Percentiles rank a stretch among this genome's conserved stretches.
Evolutionary conservation across 495 filamentous ascomycete genomes (phyloP).

Genomic region (Pyrenula massariospora): DNA sequence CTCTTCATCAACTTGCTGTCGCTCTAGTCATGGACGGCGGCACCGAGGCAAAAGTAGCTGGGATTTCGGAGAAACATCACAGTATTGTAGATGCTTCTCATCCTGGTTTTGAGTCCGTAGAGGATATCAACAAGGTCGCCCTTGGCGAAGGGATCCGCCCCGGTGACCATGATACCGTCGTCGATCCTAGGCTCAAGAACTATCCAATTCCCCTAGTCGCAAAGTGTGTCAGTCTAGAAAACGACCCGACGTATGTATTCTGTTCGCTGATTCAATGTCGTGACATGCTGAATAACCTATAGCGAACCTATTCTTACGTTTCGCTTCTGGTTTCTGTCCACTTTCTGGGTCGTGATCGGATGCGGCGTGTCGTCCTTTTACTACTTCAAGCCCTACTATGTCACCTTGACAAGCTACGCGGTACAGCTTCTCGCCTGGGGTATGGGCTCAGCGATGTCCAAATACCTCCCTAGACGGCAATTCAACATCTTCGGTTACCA

Average conservation of each 20-base stretch:
- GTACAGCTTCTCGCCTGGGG: slow-evolving; percentile 3
- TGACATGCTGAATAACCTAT: background rate
- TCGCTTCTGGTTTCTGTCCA: slow-evolving; percentile 6
- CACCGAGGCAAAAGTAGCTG: background rate
- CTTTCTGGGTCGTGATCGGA: slow-evolving; percentile 23
- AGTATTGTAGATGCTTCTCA: background rate
- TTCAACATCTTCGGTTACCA: background rate
- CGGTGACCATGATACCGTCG: background rate
- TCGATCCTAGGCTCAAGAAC: background rate
- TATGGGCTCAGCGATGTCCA: background rate
- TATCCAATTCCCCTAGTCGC: background rate
- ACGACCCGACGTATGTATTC: background rate
- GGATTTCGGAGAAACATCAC: background rate
- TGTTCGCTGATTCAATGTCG: background rate
- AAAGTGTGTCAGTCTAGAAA: background rate
- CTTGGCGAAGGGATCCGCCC: background rate
- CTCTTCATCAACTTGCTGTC: no score
- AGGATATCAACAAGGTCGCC: background rate
- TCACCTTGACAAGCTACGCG: background rate
- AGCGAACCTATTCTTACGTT: background rate
- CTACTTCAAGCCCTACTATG: slow-evolving; percentile 16
- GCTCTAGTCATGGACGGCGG: background rate
- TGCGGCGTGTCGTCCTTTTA: slow-evolving; percentile 26
- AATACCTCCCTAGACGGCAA: background rate
- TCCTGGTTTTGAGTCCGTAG: background rate